Evolutionary conservation across 805 yeast genomes (phyloP), one percentile per base, ranked within the genome.

Genomic region (Naumovozyma castellii): DNA sequence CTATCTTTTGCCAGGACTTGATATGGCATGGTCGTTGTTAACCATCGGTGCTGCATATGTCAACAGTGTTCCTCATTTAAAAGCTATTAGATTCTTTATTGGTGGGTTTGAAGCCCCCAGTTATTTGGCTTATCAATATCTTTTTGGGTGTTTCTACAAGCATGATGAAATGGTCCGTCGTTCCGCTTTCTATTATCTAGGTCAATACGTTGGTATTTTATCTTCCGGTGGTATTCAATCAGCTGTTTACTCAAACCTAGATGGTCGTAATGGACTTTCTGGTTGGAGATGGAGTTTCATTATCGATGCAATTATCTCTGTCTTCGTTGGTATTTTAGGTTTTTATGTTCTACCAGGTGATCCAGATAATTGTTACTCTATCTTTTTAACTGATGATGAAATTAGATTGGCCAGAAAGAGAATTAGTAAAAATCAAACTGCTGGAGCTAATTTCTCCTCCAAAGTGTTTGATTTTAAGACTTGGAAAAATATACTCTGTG

Each of bases 211-310:
- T 29, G 87, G 84, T 28, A 61, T 71, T 16, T 62, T 78, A 42
- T 76, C 83, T 13, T 69, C 81, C 1, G 82, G 84, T 34, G 71
- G 76, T 43, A 62, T 80, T 32, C 80, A 78, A 48, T 74, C 80
- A 14, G 73, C 78, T 9, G 68, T 78, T 20, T 70, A 62, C 41
- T 49, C 66, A 17, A 48, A 59, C 31, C 53, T 80, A 47, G 59
- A 67, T 39, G 84, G 80, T 22, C 62, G 54, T 9, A 51, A 56
- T 35, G 84, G 84, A 0, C 60, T 73, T 10, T 67, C 68, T 6
- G 77, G 84, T 10, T 81, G 86, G 86, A 68, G 78, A 64, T 81
- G 86, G 86, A 74, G 77, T 54, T 80, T 77, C 51, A 73, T 81
- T 35, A 68, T 81, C 44, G 84, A 79, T 54, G 80, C 79, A 10